Evolutionary conservation across 2,329 filamentous ascomycete species (phyloP).

Genomic region (Trichoderma lentiforme): DNA sequence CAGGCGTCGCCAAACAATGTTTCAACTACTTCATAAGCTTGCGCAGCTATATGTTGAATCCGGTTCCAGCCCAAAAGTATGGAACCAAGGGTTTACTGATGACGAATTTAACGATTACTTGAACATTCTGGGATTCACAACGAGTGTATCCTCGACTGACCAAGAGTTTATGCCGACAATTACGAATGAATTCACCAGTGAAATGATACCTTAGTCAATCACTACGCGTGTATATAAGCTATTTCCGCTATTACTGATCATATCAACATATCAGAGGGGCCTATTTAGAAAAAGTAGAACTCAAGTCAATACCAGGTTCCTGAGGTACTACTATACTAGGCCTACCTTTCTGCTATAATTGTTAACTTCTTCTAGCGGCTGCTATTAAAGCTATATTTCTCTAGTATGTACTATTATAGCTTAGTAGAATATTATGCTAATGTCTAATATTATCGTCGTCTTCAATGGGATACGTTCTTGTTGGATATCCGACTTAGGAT

Average conservation of each 20-base stretch:
- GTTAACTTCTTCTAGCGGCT: too few relatives aligned
- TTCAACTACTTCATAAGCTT: not conserved
- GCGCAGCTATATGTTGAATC: not conserved
- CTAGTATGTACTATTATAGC: too few relatives aligned
- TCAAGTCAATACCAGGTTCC: too few relatives aligned
- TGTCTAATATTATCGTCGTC: too few relatives aligned
- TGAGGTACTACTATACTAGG: not conserved
- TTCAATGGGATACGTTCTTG: too few relatives aligned
- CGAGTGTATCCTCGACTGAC: not conserved
- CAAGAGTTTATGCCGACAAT: not conserved
- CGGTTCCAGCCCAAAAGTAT: not conserved
- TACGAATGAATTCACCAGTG: too few relatives aligned
- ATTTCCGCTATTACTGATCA: too few relatives aligned
- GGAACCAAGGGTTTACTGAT: not conserved
- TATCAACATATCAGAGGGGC: too few relatives aligned
- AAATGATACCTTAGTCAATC: not conserved
- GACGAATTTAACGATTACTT: not conserved
- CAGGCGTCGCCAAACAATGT: not conserved
- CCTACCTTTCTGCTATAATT: not conserved
- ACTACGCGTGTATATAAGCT: not conserved
- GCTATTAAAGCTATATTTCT: too few relatives aligned
- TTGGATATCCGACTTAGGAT: too few relatives aligned
- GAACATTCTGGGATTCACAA: not conserved
- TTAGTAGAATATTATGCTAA: too few relatives aligned
- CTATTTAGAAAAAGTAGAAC: too few relatives aligned